A percentile compares a stretch with the other conserved stretches of the same genome.
Evolutionary conservation across 345 rosid species (phyloP).

Genomic region (Eucalyptus urophylla): DNA sequence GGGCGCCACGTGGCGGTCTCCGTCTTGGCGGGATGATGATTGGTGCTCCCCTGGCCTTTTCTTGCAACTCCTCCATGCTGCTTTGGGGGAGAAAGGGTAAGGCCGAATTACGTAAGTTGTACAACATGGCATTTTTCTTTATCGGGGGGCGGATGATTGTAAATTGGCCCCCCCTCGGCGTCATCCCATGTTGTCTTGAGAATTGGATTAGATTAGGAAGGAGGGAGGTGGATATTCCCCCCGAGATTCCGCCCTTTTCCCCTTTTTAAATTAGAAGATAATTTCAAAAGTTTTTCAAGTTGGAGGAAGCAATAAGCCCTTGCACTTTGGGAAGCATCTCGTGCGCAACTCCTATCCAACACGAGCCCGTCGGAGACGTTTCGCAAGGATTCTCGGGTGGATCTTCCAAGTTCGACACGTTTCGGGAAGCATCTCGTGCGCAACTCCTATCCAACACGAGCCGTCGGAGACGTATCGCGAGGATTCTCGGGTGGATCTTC

Average conservation of each 20-base stretch:
- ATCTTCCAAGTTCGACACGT: background rate
- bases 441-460: background rate
- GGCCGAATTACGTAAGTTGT: background rate
- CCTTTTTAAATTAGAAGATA: background rate
- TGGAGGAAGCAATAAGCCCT: background rate
- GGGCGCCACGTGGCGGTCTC: background rate
- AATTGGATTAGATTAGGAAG: background rate
- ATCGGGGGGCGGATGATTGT: background rate
- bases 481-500: background rate
- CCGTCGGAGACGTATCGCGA: background rate
- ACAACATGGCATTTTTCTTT: background rate
- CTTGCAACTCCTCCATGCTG: background rate
- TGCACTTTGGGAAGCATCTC: background rate
- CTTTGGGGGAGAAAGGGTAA: background rate
- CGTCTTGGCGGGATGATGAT: background rate
- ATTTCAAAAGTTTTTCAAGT: background rate
- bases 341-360: background rate
- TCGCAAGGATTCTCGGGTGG: background rate
- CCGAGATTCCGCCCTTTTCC: background rate
- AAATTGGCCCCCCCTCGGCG: background rate
- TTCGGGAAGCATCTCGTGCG: background rate
- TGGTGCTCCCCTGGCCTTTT: background rate
- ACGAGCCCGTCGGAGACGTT: background rate
- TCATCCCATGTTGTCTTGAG: background rate
- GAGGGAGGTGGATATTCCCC: background rate